These are phyloP conservation scores for Gypsophila paniculata DNA, from an alignment of 179 eudicot species.

Conservation along the genomic window DNA sequence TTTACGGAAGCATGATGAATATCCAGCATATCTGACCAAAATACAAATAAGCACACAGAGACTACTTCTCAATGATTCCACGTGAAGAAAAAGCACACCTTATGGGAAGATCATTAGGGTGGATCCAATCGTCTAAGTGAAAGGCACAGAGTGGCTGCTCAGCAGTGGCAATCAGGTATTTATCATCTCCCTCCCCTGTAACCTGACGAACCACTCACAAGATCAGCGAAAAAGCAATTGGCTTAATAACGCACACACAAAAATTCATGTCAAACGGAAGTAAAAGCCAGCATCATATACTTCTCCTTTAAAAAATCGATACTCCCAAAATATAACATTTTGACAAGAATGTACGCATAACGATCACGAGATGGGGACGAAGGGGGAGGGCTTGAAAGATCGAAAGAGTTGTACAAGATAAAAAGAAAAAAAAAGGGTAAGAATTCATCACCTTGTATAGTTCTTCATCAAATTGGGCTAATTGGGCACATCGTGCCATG, in stretches of 20 bases:
- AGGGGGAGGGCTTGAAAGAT: background rate
- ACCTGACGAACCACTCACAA: slow-evolving; percentile 37
- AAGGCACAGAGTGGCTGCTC: slow-evolving; percentile 96
- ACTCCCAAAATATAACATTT: background rate
- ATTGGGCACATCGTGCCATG: slow-evolving; percentile 92
- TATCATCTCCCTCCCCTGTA: slow-evolving; percentile 93
- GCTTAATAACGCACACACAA: background rate
- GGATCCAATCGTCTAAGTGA: slow-evolving; percentile 94
- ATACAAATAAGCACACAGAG: slow-evolving; percentile 14
- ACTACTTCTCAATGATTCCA: background rate
- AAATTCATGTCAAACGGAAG: background rate
- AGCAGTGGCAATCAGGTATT: slow-evolving; percentile 92
- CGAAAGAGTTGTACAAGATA: background rate
- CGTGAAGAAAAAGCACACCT: slow-evolving; percentile 40
- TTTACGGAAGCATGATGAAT: slow-evolving; percentile 91
- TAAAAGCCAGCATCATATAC: background rate
- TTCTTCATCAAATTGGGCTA: slow-evolving; percentile 94
- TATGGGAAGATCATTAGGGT: slow-evolving; percentile 68
- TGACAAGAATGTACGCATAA: background rate
- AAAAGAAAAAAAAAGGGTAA: background rate
- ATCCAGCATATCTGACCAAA: slow-evolving; percentile 71
- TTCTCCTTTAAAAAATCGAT: background rate
- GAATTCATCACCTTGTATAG: slow-evolving; percentile 65
- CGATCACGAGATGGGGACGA: background rate
- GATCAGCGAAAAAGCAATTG: slow-evolving; percentile 2